A percentile compares a stretch with the other conserved stretches of the same genome.
Evolutionary conservation across 2,329 filamentous ascomycete species (phyloP).

Genomic region (Zopfia rhizophila): DNA sequence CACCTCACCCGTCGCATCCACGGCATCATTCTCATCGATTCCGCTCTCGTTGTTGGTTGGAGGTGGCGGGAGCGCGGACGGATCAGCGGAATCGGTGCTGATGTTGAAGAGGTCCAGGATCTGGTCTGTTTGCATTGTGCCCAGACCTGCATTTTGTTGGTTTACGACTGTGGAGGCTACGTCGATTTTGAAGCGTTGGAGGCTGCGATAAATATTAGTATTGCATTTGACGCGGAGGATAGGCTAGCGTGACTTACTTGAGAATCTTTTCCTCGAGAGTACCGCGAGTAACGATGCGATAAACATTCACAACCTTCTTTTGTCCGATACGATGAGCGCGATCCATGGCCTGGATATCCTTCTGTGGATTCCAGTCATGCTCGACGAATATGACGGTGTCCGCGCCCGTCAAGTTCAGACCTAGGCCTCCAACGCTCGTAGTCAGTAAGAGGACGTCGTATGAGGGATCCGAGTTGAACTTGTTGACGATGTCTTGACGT

Average conservation of each 20-base stretch:
- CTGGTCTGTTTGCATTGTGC: constrained; percentile 98
- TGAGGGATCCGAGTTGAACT: constrained; percentile 96
- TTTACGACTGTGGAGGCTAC: constrained; percentile 98
- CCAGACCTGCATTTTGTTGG: constrained; percentile 94
- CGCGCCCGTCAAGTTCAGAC: constrained; percentile 93
- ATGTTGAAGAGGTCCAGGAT: constrained; percentile 97
- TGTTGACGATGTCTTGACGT: constrained; percentile 97
- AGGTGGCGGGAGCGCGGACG: constrained; percentile 66
- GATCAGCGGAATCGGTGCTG: constrained; percentile 58
- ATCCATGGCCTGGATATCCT: constrained; percentile 99
- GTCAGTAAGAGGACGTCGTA: constrained; percentile 95
- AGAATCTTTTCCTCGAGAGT: constrained; percentile 99
- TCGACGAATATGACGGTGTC: constrained; percentile 99
- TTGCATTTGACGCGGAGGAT: not conserved
- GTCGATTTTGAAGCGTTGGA: constrained; percentile 99
- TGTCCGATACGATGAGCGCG: constrained; percentile 97
- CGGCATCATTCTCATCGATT: constrained; percentile 86
- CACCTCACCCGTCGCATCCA: constrained; percentile 84
- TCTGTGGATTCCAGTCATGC: constrained; percentile 99
- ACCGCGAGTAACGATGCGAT: constrained; percentile 93
- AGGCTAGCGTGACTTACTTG: constrained; percentile 63
- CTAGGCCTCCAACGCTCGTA: constrained; percentile 92
- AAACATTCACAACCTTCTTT: constrained; percentile 99
- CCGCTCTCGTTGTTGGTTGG: constrained; percentile 74
- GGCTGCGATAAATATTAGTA: constrained; percentile 60